Evolutionary conservation across 2,329 filamentous ascomycete genomes (phyloP), one percentile per base, ranked within the genome.

Genomic region (Zasmidium cellare): DNA sequence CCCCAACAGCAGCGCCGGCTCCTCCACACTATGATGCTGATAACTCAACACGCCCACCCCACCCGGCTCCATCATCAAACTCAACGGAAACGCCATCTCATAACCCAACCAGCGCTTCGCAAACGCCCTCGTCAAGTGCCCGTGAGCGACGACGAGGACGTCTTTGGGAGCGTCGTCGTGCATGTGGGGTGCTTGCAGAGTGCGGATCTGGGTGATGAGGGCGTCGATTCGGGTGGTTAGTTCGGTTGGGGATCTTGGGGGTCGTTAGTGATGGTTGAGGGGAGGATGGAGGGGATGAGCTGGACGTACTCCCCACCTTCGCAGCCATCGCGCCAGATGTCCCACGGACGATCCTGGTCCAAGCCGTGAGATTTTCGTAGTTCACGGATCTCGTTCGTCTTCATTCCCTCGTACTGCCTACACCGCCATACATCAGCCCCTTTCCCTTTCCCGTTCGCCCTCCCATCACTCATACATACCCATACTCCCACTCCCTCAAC

Each of bases 291-390:
- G 24, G 25, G 12, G 25, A n/a, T 16, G 12, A 51, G 49, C n/a
- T 20, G 12, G 38, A 55, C 85, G 74, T 76, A 90, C 87, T 96
- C 91, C 47, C 92, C 92, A 2, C 87, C 89, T 1, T 88, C 88
- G 74, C 91, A 96, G 0, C 91, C 91, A 71, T 96, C 91, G n/a
- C 79, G 80, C 91, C 91, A 96, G 63, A 96, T 96, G 76, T 94
- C 89, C 91, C 91, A 96, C 22, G 76, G 73, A 3, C 77, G 65
- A n/a, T 80, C 76, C 12, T 55, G 19, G 82, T 76, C 7, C 18
- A 84, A 70, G 0, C 89, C 89, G 58, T 84, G 77, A 56, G 84
- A 76, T 53, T 79, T 80, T 51, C 90, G 82, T 58, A 78, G 69
- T 53, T 80, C 79, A 51, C 83, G 80, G 70, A 96, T 96, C 64